A percentile compares a stretch with the other conserved stretches of the same genome.
Conservation (phyloP, 176 grass and related monocot species). For the Oryza nivara region DNA sequence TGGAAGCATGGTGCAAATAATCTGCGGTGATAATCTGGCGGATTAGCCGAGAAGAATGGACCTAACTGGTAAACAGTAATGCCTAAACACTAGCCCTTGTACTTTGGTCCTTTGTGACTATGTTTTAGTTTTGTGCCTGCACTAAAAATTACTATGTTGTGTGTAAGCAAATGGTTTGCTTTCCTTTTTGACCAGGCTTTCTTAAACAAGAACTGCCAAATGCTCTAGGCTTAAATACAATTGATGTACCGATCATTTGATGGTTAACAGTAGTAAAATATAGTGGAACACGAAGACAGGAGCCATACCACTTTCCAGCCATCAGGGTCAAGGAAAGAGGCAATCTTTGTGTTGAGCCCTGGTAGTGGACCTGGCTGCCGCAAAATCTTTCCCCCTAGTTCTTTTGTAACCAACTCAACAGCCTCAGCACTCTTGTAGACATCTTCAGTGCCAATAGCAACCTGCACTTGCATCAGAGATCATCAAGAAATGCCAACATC, state of each 20-base stretch:
- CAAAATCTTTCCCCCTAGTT: conserved; percentile 91
- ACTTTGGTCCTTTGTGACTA: background rate
- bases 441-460: conserved; percentile 96
- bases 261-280: background rate
- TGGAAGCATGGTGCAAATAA: too few species aligned
- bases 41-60: too few species aligned
- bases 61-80: background rate
- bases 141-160: background rate
- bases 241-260: background rate
- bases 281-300: background rate
- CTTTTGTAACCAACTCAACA: conserved; percentile 72
- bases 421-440: conserved; percentile 87
- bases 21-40: too few species aligned
- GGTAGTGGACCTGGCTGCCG: conserved; percentile 81
- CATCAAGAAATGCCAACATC: conserved; percentile 10
- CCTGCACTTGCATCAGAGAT: conserved; percentile 36
- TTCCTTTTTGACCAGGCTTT: background rate
- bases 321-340: conserved; percentile 96
- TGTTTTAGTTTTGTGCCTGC: background rate
- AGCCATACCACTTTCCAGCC: conserved; percentile 94
- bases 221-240: conserved; percentile 5
- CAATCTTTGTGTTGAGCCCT: conserved; percentile 86
- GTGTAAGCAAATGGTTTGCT: background rate
- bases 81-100: background rate
- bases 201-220: conserved; percentile 3